Evolutionary conservation across 495 filamentous ascomycete species (phyloP).

Genomic region (Schizothecium vesticola): DNA sequence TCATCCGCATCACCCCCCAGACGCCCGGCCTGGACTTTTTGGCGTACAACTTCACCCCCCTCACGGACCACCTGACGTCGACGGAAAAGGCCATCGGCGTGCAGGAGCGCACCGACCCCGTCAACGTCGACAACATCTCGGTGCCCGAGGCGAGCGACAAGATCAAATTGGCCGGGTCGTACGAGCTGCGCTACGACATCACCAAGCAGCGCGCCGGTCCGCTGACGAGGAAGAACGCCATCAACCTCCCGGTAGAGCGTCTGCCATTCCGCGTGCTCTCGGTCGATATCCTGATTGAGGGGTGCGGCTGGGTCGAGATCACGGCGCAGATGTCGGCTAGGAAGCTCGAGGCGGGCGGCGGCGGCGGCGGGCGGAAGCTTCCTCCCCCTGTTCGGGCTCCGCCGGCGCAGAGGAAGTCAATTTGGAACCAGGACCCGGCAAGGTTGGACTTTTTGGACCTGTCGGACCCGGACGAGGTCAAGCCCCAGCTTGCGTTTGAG

Average conservation of each 20-base stretch:
- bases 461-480: background rate
- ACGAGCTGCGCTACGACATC: conserved; percentile 71
- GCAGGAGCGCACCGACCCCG: conserved; percentile 49
- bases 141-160: conserved; percentile 49
- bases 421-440: background rate
- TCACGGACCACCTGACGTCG: conserved; percentile 65
- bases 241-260: conserved; percentile 47
- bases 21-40: conserved; percentile 58
- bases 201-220: conserved; percentile 65
- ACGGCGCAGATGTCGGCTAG: conserved; percentile 68
- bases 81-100: conserved; percentile 71
- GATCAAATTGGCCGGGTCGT: conserved; percentile 64
- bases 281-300: conserved; percentile 82
- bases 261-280: conserved; percentile 76
- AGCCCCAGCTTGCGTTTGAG: background rate
- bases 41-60: conserved; percentile 71
- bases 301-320: conserved; percentile 89
- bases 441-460: background rate
- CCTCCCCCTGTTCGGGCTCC: background rate
- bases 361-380: background rate
- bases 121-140: conserved; percentile 55
- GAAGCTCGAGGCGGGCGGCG: conserved; percentile 18
- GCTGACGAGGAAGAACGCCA: conserved; percentile 47
- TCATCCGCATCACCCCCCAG: conserved; percentile 80
- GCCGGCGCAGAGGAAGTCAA: background rate